Evolutionary conservation across 768 basidiomycete genomes (phyloP), one percentile per base, ranked within the genome.

Genomic region (Sarcodon aspratus): DNA sequence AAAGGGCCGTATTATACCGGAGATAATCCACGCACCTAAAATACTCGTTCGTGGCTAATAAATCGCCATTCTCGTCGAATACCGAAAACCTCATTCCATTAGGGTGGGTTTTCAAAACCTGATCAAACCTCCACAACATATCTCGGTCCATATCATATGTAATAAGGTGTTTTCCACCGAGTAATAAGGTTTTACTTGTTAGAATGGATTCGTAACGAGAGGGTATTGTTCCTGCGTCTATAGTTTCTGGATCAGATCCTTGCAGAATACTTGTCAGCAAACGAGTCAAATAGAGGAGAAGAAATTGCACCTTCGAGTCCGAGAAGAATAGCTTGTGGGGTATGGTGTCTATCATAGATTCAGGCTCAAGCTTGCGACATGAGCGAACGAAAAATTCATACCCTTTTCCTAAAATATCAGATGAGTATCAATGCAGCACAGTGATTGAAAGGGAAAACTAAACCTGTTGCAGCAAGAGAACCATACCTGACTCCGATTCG

Each of bases 11-110:
- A 4, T 31, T 8, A 18, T 7, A 21, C 13, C 32, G 36, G 9
- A 9, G 36, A 3, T 13, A 21, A 9, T 43, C 36, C 17, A 45
- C 52, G 37, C 55, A 73, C 75, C 80, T 90, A 61, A 89, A 96
- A 58, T 95, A 98, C 61, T 93, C 88, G 56, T 98, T 97, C 10
- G 90, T 93, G 1, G 94, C 94, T 50, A 98, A 69, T 51, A 97
- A 66, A 53, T 88, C 79, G 1, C 94, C 94, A n/a, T 84, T 70
- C 43, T 75, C 70, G 47, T 74, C 80, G 55, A 92, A 98, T 33
- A 79, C 85, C 34, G 82, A 82, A 63, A 97, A 97, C 8, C 91
- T 76, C 80, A 98, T 94, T 40, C 94, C 94, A 59, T 95, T 95
- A 0, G 90, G 84, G 60, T 90, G 87, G 0, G 87, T 88, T 63